A percentile compares a stretch with the other conserved stretches of the same genome.
Evolutionary conservation across 805 yeast species (phyloP).

Genomic region (Ogataea neopini): DNA sequence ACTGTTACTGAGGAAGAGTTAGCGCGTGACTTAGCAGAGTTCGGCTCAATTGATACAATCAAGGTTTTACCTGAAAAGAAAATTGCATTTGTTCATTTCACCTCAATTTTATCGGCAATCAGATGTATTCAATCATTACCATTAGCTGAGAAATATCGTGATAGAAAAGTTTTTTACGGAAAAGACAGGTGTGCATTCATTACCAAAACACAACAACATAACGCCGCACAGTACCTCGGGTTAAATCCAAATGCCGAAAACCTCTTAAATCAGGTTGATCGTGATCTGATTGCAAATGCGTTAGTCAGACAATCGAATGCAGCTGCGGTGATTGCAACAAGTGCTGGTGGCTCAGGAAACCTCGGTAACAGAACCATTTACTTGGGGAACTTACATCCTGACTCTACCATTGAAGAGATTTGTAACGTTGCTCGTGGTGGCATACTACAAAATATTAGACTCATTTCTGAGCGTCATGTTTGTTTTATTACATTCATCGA

Average conservation of each 20-base stretch:
- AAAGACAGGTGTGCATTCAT: conserved; percentile 94
- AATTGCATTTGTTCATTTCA: conserved; percentile 87
- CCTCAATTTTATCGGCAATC: conserved; percentile 83
- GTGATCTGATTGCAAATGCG: conserved; percentile 66
- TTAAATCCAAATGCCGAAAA: conserved; percentile 88
- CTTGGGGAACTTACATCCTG: conserved; percentile 86
- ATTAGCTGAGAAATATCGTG: conserved; percentile 64
- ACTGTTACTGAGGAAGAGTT: conserved; percentile 68
- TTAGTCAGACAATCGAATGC: conserved; percentile 93
- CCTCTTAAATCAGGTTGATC: conserved; percentile 57
- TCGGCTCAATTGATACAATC: conserved; percentile 83
- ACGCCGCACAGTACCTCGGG: conserved; percentile 93
- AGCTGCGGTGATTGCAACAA: conserved; percentile 94
- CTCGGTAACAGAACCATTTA: conserved; percentile 93
- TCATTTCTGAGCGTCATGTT: conserved; percentile 81
- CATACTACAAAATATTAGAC: conserved; percentile 77
- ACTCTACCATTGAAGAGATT: conserved; percentile 85
- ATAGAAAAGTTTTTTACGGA: conserved; percentile 84
- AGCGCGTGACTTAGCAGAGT: conserved; percentile 62
- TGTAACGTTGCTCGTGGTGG: conserved; percentile 98
- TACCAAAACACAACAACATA: conserved; percentile 93
- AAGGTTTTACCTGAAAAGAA: conserved; percentile 79
- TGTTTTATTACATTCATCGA: conserved; percentile 95
- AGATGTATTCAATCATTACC: conserved; percentile 79
- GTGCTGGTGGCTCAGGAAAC: conserved; percentile 91